A percentile compares a stretch with the other conserved stretches of the same genome.
phyloP scores from a whole-genome alignment of 208 protist genomes.

The Trypanosoma platydactyli region DNA sequence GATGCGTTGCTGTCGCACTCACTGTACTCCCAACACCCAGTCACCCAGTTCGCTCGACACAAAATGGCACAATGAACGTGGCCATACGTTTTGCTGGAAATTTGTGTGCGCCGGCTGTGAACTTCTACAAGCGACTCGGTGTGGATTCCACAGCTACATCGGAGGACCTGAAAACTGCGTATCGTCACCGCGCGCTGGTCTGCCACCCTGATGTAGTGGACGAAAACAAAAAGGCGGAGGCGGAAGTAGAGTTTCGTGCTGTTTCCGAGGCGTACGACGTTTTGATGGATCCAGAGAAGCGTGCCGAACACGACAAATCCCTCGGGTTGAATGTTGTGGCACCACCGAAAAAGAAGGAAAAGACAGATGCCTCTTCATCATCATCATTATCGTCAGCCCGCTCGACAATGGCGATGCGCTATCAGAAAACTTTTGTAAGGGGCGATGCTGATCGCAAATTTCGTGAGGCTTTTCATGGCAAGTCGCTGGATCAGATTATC shows the following conservation, averaged over 20 bases:
- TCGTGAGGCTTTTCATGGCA: slow-evolving; percentile 78
- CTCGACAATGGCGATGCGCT: slow-evolving; percentile 7
- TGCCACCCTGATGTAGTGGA: slow-evolving; percentile 48
- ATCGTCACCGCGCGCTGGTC: slow-evolving; percentile 33
- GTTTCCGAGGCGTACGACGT: slow-evolving; percentile 49
- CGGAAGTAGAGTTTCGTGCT: slow-evolving; percentile 36
- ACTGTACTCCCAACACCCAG: neutral
- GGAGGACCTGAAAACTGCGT: slow-evolving; percentile 49
- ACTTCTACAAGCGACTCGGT: slow-evolving; percentile 66
- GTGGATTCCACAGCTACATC: slow-evolving; percentile 49
- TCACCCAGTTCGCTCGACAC: neutral
- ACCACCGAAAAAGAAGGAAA: slow-evolving; percentile 15
- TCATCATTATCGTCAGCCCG: neutral
- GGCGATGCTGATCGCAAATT: slow-evolving; percentile 86
- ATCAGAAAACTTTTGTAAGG: slow-evolving; percentile 58
- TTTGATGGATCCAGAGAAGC: slow-evolving; percentile 34
- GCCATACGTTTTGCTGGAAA: slow-evolving; percentile 24
- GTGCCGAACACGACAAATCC: slow-evolving; percentile 39
- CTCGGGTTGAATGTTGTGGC: slow-evolving; percentile 43
- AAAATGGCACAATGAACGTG: neutral
- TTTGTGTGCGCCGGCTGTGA: slow-evolving; percentile 25
- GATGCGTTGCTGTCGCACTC: neutral
- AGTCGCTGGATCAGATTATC: slow-evolving; percentile 79
- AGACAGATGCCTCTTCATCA: slow-evolving; percentile 5
- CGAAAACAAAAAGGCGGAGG: slow-evolving; percentile 21